Base-by-base conservation (phyloP, 805 yeast genomes). In the Candida adriatica region DNA sequence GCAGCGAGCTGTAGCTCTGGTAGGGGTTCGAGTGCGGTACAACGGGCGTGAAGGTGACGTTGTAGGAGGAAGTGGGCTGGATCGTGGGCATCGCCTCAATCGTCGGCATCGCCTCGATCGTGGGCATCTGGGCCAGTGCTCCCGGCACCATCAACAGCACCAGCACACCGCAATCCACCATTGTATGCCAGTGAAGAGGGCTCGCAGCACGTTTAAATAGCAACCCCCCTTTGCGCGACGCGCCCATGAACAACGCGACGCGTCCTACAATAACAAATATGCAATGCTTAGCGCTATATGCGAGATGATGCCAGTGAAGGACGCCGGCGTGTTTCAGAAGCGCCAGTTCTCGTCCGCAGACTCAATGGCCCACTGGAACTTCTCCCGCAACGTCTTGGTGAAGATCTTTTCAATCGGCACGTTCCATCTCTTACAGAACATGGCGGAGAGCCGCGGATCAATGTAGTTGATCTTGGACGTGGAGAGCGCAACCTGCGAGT, bases 301-400 rank as follows among this genome's bases (percentile, higher is more conserved):
- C n/a, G n/a, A n/a, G n/a, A n/a, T n/a, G n/a, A n/a, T n/a, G n/a
- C n/a, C n/a, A n/a, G n/a, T n/a, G n/a, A n/a, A n/a, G n/a, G n/a
- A n/a, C n/a, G n/a, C n/a, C n/a, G n/a, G n/a, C n/a, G n/a, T n/a
- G n/a, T n/a, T 6, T 31, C 58, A 88, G 52, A 88, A 88, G 44
- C 73, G 68, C 97, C 97, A 88, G 48, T 84, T 61, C 43, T 74
- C 86, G 53, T 82, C 96, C 4, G 78, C 87, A 32, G 88, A 77
- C 56, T 88, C 94, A 32, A 90, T 80, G 18, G 97, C 97, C 97
- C 97, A 90, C 28, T 74, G 78, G 61, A 90, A 90, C 62, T 90
- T 90, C 26, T 88, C 96, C 39, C 96, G 65, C 33, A 90, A 63
- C 0, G 97, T 84, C 61, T 87, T 88, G 9, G 96, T 81, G 47